A percentile compares a stretch with the other conserved stretches of the same genome.
Conservation (phyloP, 106 monocot species). For the Alisma plantagoaquatica region DNA sequence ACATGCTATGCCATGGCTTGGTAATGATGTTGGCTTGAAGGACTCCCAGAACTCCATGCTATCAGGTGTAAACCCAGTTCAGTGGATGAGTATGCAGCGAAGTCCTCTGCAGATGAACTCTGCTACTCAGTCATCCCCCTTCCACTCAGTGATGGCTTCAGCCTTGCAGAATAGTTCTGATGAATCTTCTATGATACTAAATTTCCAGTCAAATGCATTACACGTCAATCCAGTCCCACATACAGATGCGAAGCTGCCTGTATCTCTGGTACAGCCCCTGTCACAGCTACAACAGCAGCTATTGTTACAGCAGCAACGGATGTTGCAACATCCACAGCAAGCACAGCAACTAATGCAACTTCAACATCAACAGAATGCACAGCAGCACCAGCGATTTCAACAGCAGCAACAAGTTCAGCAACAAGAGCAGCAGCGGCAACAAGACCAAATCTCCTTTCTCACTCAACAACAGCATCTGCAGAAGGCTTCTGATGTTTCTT, state of each 20-base stretch:
- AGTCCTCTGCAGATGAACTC: conserved; percentile 27
- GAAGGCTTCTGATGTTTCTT: no score
- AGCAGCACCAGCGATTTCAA: conserved; percentile 11
- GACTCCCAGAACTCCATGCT: conserved; percentile 36
- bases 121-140: conserved; percentile 23
- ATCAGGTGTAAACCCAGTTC: conserved; percentile 55
- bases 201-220: conserved; percentile 33
- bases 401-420: conserved; percentile 10
- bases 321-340: conserved; percentile 5
- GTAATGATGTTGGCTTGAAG: conserved; percentile 46
- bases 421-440: no score
- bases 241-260: conserved; percentile 21
- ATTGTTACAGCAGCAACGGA: conserved; percentile 18
- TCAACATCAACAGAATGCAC: conserved; percentile 10
- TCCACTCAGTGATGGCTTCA: conserved; percentile 27
- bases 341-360: conserved; percentile 5
- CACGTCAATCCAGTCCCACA: conserved; percentile 17
- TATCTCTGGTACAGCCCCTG: conserved; percentile 4
- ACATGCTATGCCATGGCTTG: conserved; percentile 57
- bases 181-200: conserved; percentile 30
- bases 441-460: background rate
- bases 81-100: conserved; percentile 85
- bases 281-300: conserved; percentile 15
- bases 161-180: conserved; percentile 20
- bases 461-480: background rate